Base-by-base conservation (phyloP, 257 asterid genomes). In the Pogostemon cablin region DNA sequence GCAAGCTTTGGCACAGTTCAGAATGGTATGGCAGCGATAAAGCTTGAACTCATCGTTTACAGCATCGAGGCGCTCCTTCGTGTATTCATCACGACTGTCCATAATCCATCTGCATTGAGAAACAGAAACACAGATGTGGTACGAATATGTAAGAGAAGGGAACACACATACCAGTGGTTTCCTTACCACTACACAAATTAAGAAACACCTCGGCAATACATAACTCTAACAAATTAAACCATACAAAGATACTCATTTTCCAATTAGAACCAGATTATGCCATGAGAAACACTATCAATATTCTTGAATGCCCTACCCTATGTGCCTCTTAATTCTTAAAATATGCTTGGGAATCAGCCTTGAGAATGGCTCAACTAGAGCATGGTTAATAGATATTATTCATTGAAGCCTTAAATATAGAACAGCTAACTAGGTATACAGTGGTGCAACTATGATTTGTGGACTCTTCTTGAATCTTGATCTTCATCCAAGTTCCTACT, bases 21-120 rank as follows among this genome's bases (percentile, higher is more conserved):
- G 79, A 69, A 92, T 92, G 53, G 97, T 92, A 67, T 92, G 97
- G 84, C 98, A 90, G 7, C 96, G 88, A 69, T 92, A 92, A 68
- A 92, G 92, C 88, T 92, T 92, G 87, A 78, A 90, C 79, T 92
- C 98, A 1, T 92, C 85, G 12, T 90, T 85, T 46, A 92, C 72
- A 7, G 98, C 96, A 41, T 92, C 96, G 46, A 92, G 86, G 0
- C 98, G 92, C 81, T 92, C 98, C 81, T 85, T 81, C 20, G 97
- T 92, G 78, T 82, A 90, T 75, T 92, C 98, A 75, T 92, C 98
- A 32, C 98, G 97, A 74, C 97, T 92, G 72, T 92, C 97, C 98
- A 92, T 92, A 73, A 92, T 92, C 98, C 98, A 92, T 81, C 98
- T 92, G 85, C 83, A 81, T 68, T 49, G 35, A 47, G 67, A 67